A percentile compares a stretch with the other conserved stretches of the same genome.
phyloP scores from a whole-genome alignment of 345 rosid species.

The Rhodamnia argentea region DNA sequence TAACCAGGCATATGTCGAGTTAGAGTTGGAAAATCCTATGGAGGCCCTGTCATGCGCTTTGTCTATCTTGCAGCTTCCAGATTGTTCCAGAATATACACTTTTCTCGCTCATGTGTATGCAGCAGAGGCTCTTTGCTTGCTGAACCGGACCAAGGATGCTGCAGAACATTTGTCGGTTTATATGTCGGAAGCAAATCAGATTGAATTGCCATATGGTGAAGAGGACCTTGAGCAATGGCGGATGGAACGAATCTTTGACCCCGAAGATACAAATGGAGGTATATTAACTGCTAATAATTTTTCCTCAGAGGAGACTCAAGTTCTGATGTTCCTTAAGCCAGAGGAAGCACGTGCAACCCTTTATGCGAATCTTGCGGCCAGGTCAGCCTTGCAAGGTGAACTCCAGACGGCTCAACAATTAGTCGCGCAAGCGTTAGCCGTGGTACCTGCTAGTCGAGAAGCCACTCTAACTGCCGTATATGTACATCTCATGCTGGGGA shows the following conservation, averaged over 20 bases:
- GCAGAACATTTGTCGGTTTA: conserved; percentile 63
- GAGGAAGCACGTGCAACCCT: conserved; percentile 85
- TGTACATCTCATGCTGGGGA: conserved; percentile 64
- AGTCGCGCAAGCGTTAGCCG: conserved; percentile 40
- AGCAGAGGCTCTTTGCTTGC: conserved; percentile 91
- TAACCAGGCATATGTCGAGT: conserved; percentile 69
- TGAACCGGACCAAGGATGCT: conserved; percentile 74
- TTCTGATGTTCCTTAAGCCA: conserved; percentile 50
- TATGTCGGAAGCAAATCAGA: conserved; percentile 43
- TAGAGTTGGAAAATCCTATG: conserved; percentile 80
- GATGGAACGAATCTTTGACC: conserved; percentile 35
- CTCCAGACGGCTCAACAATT: conserved; percentile 54
- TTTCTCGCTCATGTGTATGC: conserved; percentile 79
- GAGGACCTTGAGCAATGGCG: conserved; percentile 67
- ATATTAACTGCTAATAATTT: conserved; percentile 21
- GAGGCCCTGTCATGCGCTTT: conserved; percentile 61
- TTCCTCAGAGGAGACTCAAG: conserved; percentile 14
- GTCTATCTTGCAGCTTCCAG: conserved; percentile 61
- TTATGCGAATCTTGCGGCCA: conserved; percentile 62
- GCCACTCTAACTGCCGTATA: conserved; percentile 75
- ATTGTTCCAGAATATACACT: conserved; percentile 57
- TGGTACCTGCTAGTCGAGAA: conserved; percentile 52
- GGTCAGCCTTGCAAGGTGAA: conserved; percentile 68
- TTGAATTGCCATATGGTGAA: conserved; percentile 55
- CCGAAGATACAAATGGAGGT: conserved; percentile 53